Evolutionary conservation across 257 asterid genomes (phyloP).

Genomic region (Solanum megistacrolobum): DNA sequence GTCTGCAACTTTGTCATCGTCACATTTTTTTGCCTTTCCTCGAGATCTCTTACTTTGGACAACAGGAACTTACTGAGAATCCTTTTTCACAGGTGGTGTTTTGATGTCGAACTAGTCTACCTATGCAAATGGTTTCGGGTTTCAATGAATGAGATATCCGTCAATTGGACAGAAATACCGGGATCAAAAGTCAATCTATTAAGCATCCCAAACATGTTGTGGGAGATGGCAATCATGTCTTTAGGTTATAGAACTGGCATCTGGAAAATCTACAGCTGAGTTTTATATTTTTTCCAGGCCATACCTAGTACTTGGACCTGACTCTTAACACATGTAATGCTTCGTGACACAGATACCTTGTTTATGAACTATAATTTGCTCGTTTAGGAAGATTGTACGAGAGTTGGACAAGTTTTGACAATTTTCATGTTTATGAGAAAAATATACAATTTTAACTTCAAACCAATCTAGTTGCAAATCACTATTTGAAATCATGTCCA

Average conservation of each 20-base stretch:
- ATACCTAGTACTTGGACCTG: background rate
- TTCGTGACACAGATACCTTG: background rate
- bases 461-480: too few relatives aligned
- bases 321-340: background rate
- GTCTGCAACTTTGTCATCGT: background rate
- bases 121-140: constrained; percentile 57
- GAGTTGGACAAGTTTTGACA: background rate
- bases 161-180: constrained; percentile 84
- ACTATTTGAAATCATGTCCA: background rate
- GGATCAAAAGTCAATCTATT: constrained; percentile 83
- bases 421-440: background rate
- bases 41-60: background rate
- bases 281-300: background rate
- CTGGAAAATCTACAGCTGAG: constrained; percentile 64
- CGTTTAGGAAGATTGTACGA: background rate
- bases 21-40: background rate
- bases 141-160: constrained; percentile 79
- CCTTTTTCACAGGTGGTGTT: constrained; percentile 73
- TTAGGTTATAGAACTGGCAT: constrained; percentile 77
- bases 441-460: background rate
- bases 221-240: constrained; percentile 97
- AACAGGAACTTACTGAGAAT: background rate
- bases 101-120: constrained; percentile 88
- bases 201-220: constrained; percentile 89
- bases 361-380: background rate